Percentiles rank a stretch among this genome's conserved stretches.
These are phyloP conservation scores for Tilletia caries DNA, from an alignment of 1,284 basidiomycete genomes.

Conservation along the genomic window DNA sequence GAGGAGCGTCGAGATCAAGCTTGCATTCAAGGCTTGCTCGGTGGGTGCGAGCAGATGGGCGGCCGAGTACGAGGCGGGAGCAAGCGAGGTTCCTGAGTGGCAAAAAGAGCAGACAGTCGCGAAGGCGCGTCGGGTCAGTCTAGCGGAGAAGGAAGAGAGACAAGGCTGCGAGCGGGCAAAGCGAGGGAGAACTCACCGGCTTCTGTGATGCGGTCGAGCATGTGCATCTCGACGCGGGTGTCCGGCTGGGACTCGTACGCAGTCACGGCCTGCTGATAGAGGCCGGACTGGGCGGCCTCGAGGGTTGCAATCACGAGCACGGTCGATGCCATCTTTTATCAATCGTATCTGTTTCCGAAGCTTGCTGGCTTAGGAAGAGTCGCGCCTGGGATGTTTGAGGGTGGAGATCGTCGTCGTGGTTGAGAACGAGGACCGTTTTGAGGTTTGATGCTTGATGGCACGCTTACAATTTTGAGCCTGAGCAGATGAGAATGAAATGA, in stretches of 20 bases:
- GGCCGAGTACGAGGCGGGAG: constrained; percentile 12
- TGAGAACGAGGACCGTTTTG: neutral
- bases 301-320: constrained; percentile 46
- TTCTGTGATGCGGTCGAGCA: constrained; percentile 51
- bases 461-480: too few species aligned
- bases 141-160: neutral
- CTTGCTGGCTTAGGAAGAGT: too few species aligned
- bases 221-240: constrained; percentile 48
- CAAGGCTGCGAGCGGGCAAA: neutral
- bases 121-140: neutral
- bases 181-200: constrained; percentile 21
- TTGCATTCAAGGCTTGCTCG: neutral
- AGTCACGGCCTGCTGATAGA: constrained; percentile 40
- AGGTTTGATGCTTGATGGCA: too few species aligned
- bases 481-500: too few species aligned
- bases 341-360: neutral
- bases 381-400: neutral
- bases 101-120: too few species aligned
- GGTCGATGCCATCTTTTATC: neutral
- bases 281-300: constrained; percentile 37
- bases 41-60: neutral
- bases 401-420: neutral
- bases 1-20: neutral
- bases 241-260: constrained; percentile 22
- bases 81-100: constrained; percentile 1